phyloP scores from a whole-genome alignment of 108 stramenopile genomes.

The Aurantiochytrium sp. region DNA sequence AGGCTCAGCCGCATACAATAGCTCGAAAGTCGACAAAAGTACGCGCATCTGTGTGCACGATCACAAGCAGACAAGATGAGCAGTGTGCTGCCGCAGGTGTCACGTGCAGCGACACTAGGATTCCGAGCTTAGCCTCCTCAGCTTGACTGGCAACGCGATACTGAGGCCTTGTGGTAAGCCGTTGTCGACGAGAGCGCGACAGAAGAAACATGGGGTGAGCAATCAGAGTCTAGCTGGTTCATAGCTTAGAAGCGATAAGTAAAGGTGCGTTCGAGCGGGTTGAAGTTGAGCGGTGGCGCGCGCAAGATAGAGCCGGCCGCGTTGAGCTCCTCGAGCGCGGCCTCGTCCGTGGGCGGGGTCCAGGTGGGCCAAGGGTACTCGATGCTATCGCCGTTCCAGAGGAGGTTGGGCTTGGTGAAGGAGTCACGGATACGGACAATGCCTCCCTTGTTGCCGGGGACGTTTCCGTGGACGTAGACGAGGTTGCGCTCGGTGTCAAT shows the following conservation, averaged over 20 bases:
- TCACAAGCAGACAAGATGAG: no score
- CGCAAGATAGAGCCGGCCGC: neutral
- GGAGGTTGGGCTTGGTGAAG: conserved; percentile 36
- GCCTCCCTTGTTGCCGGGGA: conserved; percentile 85
- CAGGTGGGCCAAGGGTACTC: neutral
- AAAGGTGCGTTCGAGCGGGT: conserved; percentile 6
- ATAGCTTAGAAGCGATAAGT: neutral
- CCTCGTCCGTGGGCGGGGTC: neutral
- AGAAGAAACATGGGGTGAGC: no score
- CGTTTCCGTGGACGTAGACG: conserved; percentile 77
- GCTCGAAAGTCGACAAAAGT: no score
- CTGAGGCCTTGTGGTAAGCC: no score
- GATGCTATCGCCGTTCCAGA: neutral
- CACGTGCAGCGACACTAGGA: no score
- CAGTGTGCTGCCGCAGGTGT: no score
- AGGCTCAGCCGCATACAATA: no score
- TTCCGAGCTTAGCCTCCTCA: no score
- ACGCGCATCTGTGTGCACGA: no score
- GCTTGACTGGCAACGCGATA: no score
- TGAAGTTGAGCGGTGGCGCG: neutral
- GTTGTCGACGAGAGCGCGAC: no score
- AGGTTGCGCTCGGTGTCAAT: conserved; percentile 86
- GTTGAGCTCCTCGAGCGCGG: neutral
- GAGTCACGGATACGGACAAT: conserved; percentile 88
- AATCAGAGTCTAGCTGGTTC: neutral